Evolutionary conservation across 257 asterid genomes (phyloP).

Genomic region (Fraxinus pennsylvanica): DNA sequence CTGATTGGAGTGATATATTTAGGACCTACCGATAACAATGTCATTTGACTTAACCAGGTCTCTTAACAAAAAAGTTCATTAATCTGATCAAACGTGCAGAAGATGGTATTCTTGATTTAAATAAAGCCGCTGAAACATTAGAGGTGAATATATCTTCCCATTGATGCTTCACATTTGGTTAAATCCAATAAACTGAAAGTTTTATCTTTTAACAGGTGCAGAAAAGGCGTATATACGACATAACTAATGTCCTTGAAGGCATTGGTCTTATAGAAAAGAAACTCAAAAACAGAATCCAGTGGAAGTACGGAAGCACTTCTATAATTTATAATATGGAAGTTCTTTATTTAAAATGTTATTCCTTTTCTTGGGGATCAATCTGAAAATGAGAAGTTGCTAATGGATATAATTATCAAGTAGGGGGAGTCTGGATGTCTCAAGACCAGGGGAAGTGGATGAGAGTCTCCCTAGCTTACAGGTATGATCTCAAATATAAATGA

Average conservation of each 20-base stretch:
- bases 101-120: conserved; percentile 93
- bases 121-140: conserved; percentile 88
- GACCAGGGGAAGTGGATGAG: conserved; percentile 74
- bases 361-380: conserved; percentile 20
- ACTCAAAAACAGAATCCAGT: conserved; percentile 92
- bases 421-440: conserved; percentile 84
- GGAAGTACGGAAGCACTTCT: conserved; percentile 69
- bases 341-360: background rate
- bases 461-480: conserved; percentile 79
- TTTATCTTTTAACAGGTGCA: conserved; percentile 65
- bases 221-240: conserved; percentile 93
- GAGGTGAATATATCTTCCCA: conserved; percentile 53
- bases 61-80: conserved; percentile 86
- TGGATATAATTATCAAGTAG: conserved; percentile 38
- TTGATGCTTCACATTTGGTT: conserved; percentile 24
- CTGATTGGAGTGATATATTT: background rate
- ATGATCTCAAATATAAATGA: conserved; percentile 6
- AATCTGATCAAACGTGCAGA: conserved; percentile 88
- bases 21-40: background rate
- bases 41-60: conserved; percentile 52
- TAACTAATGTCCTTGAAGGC: conserved; percentile 97
- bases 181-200: conserved; percentile 31
- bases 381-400: conserved; percentile 27
- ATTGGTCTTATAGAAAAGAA: conserved; percentile 95
- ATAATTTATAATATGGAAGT: background rate